Evolutionary conservation across 2,329 filamentous ascomycete genomes (phyloP).

Genomic region (Microdochium paspali): DNA sequence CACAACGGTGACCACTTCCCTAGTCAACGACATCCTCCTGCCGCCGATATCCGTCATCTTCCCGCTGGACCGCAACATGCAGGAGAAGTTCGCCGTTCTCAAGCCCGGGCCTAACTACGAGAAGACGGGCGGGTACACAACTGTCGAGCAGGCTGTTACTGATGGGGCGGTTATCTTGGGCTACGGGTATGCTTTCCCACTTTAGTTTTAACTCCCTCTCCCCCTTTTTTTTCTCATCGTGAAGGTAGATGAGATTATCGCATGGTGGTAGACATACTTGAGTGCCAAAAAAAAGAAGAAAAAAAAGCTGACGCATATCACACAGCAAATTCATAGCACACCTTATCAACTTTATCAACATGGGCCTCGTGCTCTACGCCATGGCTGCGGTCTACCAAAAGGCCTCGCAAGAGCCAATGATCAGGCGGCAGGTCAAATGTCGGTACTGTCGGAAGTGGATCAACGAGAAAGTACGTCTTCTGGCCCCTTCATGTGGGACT

Average conservation of each 20-base stretch:
- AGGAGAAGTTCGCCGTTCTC: conserved; percentile 64
- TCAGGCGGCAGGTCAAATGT: conserved; percentile 62
- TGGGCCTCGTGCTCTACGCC: conserved; percentile 56
- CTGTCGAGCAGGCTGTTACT: conserved; percentile 55
- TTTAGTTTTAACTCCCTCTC: background rate
- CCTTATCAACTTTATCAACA: conserved; percentile 53
- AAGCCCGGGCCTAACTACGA: conserved; percentile 45
- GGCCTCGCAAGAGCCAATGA: conserved; percentile 54
- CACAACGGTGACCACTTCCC: conserved; percentile 61
- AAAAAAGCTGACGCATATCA: too few species aligned
- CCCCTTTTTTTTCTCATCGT: background rate
- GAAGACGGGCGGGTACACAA: conserved; percentile 53
- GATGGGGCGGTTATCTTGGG: conserved; percentile 66
- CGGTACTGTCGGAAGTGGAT: conserved; percentile 45
- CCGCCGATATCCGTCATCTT: conserved; percentile 61
- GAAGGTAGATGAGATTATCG: too few species aligned
- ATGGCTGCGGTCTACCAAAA: conserved; percentile 55
- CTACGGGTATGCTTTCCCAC: conserved; percentile 45
- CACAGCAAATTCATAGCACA: conserved; percentile 53
- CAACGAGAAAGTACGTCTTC: conserved; percentile 14
- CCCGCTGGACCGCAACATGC: conserved; percentile 61
- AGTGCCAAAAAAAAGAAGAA: background rate
- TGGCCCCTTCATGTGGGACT: background rate
- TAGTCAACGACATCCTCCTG: conserved; percentile 61
- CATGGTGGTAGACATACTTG: too few species aligned